phyloP scores from a whole-genome alignment of 1,284 basidiomycete genomes.

The Apiotrichum gamsii region DNA sequence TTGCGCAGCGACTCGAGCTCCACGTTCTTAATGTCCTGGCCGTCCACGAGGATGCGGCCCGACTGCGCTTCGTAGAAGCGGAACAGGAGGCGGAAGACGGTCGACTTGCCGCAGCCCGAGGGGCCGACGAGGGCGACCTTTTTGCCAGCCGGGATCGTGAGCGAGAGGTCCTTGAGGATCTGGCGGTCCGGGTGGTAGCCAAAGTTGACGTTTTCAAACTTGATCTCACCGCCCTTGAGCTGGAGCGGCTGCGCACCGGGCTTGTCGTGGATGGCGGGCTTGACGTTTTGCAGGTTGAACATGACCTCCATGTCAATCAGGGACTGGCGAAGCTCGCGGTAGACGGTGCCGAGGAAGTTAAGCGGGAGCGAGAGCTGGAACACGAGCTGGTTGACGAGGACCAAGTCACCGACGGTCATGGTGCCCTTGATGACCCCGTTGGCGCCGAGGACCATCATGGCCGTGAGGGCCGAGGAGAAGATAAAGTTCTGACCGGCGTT shows the following conservation, averaged over 20 bases:
- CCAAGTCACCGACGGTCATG: constrained; percentile 96
- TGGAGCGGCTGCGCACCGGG: constrained; percentile 61
- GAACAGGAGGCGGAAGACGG: constrained; percentile 88
- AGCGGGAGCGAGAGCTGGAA: constrained; percentile 94
- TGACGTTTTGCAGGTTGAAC: constrained; percentile 82
- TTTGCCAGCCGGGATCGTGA: constrained; percentile 88
- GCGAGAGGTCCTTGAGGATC: constrained; percentile 83
- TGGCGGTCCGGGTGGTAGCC: constrained; percentile 83
- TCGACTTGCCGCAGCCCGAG: constrained; percentile 96
- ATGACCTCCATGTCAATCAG: constrained; percentile 94
- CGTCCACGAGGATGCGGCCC: constrained; percentile 69
- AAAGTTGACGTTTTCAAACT: constrained; percentile 88
- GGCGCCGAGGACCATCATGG: constrained; percentile 94
- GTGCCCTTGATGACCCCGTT: constrained; percentile 89
- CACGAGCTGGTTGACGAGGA: constrained; percentile 99
- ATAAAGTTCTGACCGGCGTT: constrained; percentile 97
- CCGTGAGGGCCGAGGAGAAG: constrained; percentile 84
- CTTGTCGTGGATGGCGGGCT: constrained; percentile 61
- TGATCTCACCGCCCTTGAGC: constrained; percentile 77
- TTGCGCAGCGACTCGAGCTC: constrained; percentile 67
- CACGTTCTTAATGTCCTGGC: constrained; percentile 73
- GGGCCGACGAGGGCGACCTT: constrained; percentile 96
- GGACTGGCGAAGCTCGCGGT: constrained; percentile 91
- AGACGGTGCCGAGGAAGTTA: constrained; percentile 95
- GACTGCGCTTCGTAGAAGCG: constrained; percentile 83